Evolutionary conservation across 2,329 filamentous ascomycete species (phyloP).

Genomic region (Aspergillus arachidicola): DNA sequence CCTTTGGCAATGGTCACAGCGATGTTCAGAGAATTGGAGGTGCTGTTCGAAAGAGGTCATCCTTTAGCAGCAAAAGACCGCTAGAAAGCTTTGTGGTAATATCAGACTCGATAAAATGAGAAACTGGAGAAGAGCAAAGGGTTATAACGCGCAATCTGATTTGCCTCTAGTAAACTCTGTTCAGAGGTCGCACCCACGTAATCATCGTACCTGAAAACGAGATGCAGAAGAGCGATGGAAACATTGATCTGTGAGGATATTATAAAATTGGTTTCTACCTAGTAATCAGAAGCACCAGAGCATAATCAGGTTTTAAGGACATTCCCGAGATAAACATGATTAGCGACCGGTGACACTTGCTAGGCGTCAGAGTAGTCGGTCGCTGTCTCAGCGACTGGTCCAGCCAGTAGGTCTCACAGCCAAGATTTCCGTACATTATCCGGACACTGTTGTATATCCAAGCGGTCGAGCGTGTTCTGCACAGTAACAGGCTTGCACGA

Average conservation of each 20-base stretch:
- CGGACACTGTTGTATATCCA: not conserved
- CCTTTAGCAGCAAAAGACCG: no score
- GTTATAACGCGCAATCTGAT: not conserved
- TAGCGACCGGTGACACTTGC: not conserved
- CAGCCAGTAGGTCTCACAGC: not conserved
- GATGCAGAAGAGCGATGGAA: not conserved
- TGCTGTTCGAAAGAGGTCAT: no score
- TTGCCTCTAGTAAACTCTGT: not conserved
- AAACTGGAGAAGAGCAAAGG: not conserved
- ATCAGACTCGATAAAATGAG: no score
- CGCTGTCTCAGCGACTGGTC: not conserved
- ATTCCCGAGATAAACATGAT: not conserved
- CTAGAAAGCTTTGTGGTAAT: no score
- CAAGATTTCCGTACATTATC: not conserved
- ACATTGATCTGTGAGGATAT: not conserved
- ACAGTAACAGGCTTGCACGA: not conserved
- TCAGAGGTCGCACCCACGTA: not conserved
- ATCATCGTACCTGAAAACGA: not conserved
- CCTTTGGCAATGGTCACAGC: no score
- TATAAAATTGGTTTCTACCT: not conserved
- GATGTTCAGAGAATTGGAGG: no score
- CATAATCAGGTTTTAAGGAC: not conserved
- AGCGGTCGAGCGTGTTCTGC: not conserved
- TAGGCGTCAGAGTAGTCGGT: not conserved
- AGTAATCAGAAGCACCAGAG: not conserved